Evolutionary conservation across 2,329 filamentous ascomycete genomes (phyloP), one percentile per base, ranked within the genome.

Genomic region (Thyridium curvatum): DNA sequence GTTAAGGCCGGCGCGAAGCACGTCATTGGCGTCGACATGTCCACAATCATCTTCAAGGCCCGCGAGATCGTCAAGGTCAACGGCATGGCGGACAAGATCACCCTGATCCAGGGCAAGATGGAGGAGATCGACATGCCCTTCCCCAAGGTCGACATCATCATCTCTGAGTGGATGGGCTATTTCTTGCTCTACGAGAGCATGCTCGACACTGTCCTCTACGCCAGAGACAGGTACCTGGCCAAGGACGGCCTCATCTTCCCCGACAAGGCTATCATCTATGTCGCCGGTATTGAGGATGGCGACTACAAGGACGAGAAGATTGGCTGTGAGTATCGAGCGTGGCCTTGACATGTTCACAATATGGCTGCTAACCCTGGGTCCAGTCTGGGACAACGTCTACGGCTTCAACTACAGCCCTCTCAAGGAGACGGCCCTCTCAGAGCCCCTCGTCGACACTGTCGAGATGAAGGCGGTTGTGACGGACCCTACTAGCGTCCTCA

Each of bases 241-340:
- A 83, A 86, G 60, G 86, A 86, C 51, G 91, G 91, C 47, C 73
- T 96, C 54, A 97, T 98, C 67, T 97, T 97, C 77, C 93, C 93
- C 15, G 93, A 98, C 70, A 97, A 95, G 78, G 93, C 93, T 38
- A 96, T 88, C 54, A 95, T 98, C 62, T 96, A 89, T 68, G 81
- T 94, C 63, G 93, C 89, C 43, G 93, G 86, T 57, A 98, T 98
- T 46, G 93, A 98, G 71, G 93, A 98, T 58, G 93, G 93, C 49
- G 93, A 98, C 46, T 98, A 98, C 79, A 97, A 97, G 76, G 91
- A 97, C 48, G 93, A 98, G 73, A 98, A 98, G 77, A 98, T 98
- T 58, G 91, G 90, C 66, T 98, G 91, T 97, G 65, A 71, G 88
- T 67, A 6, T 18, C 35, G 26, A 21, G 16, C 12, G 15, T 4